Percentiles rank a stretch among this genome's conserved stretches.
phyloP scores from a whole-genome alignment of 2,329 filamentous ascomycete genomes.

The Sclerotinia sclerotiorum region DNA sequence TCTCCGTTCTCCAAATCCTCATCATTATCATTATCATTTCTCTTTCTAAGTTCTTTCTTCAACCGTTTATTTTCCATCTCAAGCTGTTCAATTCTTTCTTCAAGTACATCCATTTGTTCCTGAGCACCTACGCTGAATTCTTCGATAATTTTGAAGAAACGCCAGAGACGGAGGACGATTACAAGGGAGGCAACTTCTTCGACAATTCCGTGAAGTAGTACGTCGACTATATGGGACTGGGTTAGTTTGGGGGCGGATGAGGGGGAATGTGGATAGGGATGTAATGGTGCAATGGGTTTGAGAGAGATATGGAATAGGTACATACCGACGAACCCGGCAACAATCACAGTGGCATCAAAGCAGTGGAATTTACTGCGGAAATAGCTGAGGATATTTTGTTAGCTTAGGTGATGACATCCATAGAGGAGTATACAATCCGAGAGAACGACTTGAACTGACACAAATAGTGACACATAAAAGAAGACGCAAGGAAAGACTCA shows the following conservation, averaged over 20 bases:
- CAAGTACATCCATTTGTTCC: conserved; percentile 60
- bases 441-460: neutral
- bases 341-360: conserved; percentile 63
- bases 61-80: conserved; percentile 51
- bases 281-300: neutral
- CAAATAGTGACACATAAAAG: neutral
- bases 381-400: conserved; percentile 46
- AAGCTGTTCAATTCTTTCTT: conserved; percentile 52
- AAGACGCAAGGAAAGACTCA: neutral
- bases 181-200: conserved; percentile 67
- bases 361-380: conserved; percentile 60
- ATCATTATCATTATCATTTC: conserved; percentile 30
- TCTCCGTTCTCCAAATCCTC: conserved; percentile 25
- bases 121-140: conserved; percentile 63
- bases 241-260: neutral
- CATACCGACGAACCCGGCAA: conserved; percentile 54
- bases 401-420: neutral
- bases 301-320: neutral
- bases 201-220: conserved; percentile 57
- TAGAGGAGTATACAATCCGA: neutral
- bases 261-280: neutral
- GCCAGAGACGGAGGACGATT: conserved; percentile 65
- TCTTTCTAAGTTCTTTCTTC: conserved; percentile 45
- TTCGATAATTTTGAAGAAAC: conserved; percentile 69
- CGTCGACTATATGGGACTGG: conserved; percentile 59